Evolutionary conservation across 2,329 filamentous ascomycete genomes (phyloP).

Genomic region (Aspergillus sp.): DNA sequence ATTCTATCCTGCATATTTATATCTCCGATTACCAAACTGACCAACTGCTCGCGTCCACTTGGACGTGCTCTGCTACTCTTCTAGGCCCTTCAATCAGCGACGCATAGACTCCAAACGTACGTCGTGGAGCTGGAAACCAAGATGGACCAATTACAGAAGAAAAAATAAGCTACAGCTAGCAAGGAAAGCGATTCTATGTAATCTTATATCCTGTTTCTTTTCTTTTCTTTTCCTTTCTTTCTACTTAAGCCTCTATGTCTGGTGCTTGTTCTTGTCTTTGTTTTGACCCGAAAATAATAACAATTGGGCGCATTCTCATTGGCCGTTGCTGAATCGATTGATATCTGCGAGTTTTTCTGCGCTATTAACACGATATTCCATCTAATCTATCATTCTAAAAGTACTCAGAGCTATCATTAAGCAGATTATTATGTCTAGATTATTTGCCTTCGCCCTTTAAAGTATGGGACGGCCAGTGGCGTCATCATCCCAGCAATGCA

Average conservation of each 20-base stretch:
- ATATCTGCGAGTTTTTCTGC: too few species aligned
- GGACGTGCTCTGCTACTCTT: background rate
- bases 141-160: constrained; percentile 64
- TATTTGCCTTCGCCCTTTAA: too few species aligned
- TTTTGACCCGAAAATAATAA: background rate
- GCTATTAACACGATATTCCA: too few species aligned
- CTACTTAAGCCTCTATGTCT: background rate
- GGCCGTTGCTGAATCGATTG: too few species aligned
- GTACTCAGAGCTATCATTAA: too few species aligned
- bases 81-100: constrained; percentile 80
- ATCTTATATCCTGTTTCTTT: constrained; percentile 3
- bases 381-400: too few species aligned
- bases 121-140: constrained; percentile 77
- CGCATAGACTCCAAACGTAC: constrained; percentile 80
- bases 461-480: too few species aligned
- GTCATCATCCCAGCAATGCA: constrained; percentile 4
- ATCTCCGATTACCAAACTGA: too few species aligned
- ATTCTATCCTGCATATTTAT: too few species aligned
- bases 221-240: constrained; percentile 6
- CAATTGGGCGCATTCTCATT: too few species aligned
- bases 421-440: too few species aligned
- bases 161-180: constrained; percentile 46
- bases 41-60: too few species aligned
- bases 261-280: background rate
- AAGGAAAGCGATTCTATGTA: background rate